Evolutionary conservation across 345 rosid genomes (phyloP).

Genomic region (Rhizophora apiculata): DNA sequence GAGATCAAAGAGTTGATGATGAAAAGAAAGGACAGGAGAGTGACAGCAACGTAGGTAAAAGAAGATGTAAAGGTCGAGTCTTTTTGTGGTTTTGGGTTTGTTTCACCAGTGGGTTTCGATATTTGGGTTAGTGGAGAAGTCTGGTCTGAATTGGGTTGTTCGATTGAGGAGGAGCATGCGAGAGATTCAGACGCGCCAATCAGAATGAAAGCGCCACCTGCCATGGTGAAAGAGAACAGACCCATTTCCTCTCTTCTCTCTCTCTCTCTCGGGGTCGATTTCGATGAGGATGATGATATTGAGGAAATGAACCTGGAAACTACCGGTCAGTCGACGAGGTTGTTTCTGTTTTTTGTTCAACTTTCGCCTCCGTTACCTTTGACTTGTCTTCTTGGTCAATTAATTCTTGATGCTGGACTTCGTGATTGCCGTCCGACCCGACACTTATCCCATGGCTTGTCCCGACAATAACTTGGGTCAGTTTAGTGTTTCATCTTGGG

Average conservation of each 20-base stretch:
- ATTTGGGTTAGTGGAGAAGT: conserved; percentile 36
- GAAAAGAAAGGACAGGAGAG: conserved; percentile 49
- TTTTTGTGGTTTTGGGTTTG: conserved; percentile 7
- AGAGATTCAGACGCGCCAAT: conserved; percentile 60
- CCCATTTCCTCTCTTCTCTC: conserved; percentile 39
- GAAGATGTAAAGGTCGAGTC: conserved; percentile 16
- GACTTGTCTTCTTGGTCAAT: no score
- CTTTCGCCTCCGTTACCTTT: no score
- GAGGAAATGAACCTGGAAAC: no score
- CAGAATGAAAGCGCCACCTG: conserved; percentile 61
- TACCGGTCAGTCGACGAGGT: no score
- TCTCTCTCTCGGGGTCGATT: not conserved
- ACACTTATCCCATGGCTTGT: no score
- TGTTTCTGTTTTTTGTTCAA: no score
- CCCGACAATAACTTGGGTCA: no score
- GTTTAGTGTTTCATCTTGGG: no score
- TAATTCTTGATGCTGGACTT: no score
- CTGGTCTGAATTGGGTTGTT: not conserved
- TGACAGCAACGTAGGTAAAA: conserved; percentile 21
- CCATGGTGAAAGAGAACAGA: conserved; percentile 39
- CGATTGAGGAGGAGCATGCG: conserved; percentile 20
- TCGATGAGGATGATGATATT: not conserved
- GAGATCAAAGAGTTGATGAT: conserved; percentile 54
- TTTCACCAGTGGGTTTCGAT: conserved; percentile 10
- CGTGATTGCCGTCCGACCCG: no score